Base-by-base conservation (phyloP, 2,329 filamentous ascomycete species). In the Byssochlamys sp. region DNA sequence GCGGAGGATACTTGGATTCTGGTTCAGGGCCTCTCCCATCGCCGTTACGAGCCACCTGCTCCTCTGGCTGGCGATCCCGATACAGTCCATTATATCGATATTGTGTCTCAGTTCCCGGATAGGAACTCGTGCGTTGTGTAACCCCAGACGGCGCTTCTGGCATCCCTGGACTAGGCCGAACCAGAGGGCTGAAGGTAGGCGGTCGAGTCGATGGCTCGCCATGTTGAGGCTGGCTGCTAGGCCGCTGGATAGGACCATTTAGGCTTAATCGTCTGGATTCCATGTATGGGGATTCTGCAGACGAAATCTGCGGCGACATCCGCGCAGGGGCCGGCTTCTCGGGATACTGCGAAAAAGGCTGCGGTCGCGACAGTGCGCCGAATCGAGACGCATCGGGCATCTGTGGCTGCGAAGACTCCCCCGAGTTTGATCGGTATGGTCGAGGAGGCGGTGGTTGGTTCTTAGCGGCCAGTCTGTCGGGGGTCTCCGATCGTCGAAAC, bases 401-500 rank as follows among this genome's bases (percentile, higher is more conserved):
- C 10, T 64, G 49, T 1, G 65, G 52, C 53, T 66, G 62, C 1
- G 67, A 62, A 12, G 66, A 64, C 11, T 69, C 68, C 9, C 71
- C 70, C 0, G 73, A 75, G 45, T 68, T 68, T 29, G 73, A 72
- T 49, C 72, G 67, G 52, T 73, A 75, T 2, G 69, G 65, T 11
- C 73, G 69, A 14, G 65, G 63, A 5, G 66, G 69, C 11, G 65
- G 63, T 4, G 66, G 59, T 48, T 67, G 66, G 7, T 65, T 65
- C 62, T 70, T 84, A 78, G 73, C 84, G 83, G 57, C 79, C 52
- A 80, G 77, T 60, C 85, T 84, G 51, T 90, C 87, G n/a, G 88
- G 88, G 0, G 87, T 90, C 58, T 88, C 84, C 2, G 87, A 87
- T 59, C 87, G 80, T 60, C 86, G 80, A 69, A 82, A 87, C 4